phyloP scores from a whole-genome alignment of 164 flowering plant genomes.

The Sextonia rubra region DNA sequence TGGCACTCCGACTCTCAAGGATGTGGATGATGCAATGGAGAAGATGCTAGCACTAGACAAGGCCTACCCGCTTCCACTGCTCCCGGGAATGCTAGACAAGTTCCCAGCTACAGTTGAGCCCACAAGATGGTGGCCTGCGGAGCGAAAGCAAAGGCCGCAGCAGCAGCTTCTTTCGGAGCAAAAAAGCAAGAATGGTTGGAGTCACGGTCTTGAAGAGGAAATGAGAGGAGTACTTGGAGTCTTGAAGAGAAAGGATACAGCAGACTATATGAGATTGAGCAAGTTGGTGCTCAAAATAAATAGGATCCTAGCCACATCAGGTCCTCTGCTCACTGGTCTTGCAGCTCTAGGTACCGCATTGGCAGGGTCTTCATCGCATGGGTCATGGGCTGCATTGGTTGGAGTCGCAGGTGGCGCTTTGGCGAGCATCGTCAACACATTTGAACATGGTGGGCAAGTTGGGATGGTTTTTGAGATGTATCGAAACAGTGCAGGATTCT shows the following conservation, averaged over 20 bases:
- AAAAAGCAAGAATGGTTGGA: slow-evolving; percentile 33
- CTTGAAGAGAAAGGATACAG: slow-evolving; percentile 36
- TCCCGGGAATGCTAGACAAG: too few relatives aligned
- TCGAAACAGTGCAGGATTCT: slow-evolving; percentile 32
- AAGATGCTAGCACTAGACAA: too few relatives aligned
- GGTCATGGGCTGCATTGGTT: slow-evolving; percentile 18
- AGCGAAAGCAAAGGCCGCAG: background rate
- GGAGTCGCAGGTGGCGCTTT: too few relatives aligned
- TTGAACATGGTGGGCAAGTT: too few relatives aligned
- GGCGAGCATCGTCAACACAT: too few relatives aligned
- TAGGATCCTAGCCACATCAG: slow-evolving; percentile 36
- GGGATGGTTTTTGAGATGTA: slow-evolving; percentile 61
- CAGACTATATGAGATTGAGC: too few relatives aligned
- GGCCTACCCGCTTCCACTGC: too few relatives aligned
- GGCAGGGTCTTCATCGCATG: slow-evolving; percentile 21
- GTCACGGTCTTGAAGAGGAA: slow-evolving; percentile 39
- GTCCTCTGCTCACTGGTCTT: slow-evolving; percentile 48
- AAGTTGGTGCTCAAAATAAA: too few relatives aligned
- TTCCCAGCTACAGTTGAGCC: too few relatives aligned
- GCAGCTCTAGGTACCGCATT: slow-evolving; percentile 43
- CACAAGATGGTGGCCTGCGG: slow-evolving; percentile 37
- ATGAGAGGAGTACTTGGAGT: slow-evolving; percentile 45
- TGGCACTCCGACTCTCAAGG: too few relatives aligned
- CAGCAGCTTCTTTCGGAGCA: too few relatives aligned
- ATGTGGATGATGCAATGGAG: too few relatives aligned